These are phyloP conservation scores for Ogataea populi-albae DNA, from an alignment of 805 yeast species.

Conservation along the genomic window DNA sequence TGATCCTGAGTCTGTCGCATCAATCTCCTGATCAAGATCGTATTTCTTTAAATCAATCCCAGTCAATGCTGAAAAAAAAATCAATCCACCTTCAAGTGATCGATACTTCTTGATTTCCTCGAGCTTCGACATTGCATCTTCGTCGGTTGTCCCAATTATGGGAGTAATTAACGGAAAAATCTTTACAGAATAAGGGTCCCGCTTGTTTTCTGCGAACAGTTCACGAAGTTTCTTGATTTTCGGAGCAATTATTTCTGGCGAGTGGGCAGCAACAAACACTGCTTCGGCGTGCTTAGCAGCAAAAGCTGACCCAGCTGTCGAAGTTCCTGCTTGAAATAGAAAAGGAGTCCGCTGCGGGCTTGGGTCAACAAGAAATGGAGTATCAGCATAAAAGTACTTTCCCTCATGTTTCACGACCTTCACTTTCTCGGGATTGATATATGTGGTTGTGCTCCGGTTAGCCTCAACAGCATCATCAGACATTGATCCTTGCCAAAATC, in stretches of 20 bases:
- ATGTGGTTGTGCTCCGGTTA: conserved; percentile 30
- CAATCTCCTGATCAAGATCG: conserved; percentile 31
- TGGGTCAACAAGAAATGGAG: conserved; percentile 27
- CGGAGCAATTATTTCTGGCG: conserved; percentile 21
- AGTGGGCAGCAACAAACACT: conserved; percentile 25
- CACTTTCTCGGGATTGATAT: conserved; percentile 22
- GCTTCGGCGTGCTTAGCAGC: conserved; percentile 34
- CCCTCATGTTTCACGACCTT: conserved; percentile 30
- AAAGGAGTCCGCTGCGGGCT: conserved; percentile 33
- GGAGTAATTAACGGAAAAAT: conserved; percentile 8
- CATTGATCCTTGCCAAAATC: conserved; percentile 30
- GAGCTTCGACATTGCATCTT: conserved; percentile 4
- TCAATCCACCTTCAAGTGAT: conserved; percentile 10
- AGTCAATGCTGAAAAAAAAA: conserved; percentile 25
- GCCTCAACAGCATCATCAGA: conserved; percentile 31
- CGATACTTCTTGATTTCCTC: conserved; percentile 10
- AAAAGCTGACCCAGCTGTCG: conserved; percentile 28
- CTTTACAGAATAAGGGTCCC: conserved; percentile 8
- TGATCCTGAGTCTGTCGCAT: conserved; percentile 14
- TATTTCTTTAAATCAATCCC: conserved; percentile 39
- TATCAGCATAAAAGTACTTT: conserved; percentile 28
- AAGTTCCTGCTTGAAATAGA: conserved; percentile 32
- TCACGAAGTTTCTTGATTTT: conserved; percentile 8
- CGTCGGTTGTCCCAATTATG: conserved; percentile 6
- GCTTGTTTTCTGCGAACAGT: conserved; percentile 6